These are phyloP conservation scores for Rhipidocladum racemiflorum DNA, from an alignment of 176 grass and related monocot species.

Conservation along the genomic window DNA sequence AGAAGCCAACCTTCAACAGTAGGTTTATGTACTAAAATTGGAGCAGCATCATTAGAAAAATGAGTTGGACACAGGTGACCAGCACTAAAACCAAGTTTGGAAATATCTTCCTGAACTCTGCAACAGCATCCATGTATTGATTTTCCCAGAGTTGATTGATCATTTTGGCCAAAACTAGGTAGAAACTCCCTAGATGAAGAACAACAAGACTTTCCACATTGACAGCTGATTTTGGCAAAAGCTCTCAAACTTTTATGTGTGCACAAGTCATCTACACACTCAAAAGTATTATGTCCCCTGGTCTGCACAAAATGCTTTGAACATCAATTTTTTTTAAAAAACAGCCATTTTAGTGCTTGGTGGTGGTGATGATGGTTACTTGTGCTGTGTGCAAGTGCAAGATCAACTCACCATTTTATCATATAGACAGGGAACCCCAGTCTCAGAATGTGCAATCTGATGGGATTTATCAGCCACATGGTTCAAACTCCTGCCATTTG, in stretches of 20 bases:
- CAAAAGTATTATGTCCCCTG: constrained; percentile 40
- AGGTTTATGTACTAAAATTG: constrained; percentile 30
- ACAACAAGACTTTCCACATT: constrained; percentile 62
- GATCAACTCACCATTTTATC: constrained; percentile 39
- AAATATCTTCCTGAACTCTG: constrained; percentile 46
- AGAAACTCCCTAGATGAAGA: constrained; percentile 45
- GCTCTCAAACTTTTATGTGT: constrained; percentile 45
- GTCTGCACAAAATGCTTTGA: constrained; percentile 52
- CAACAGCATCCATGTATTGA: constrained; percentile 49
- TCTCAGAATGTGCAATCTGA: constrained; percentile 32
- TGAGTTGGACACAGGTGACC: constrained; percentile 43
- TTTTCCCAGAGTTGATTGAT: constrained; percentile 42
- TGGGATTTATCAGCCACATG: constrained; percentile 23
- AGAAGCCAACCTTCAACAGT: constrained; percentile 48
- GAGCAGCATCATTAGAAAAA: constrained; percentile 36
- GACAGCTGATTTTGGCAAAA: constrained; percentile 39
- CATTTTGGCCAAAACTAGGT: constrained; percentile 46
- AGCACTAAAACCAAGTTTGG: constrained; percentile 52
- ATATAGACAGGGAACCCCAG: constrained; percentile 25
- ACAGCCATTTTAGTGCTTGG: not conserved
- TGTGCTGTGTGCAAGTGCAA: not conserved
- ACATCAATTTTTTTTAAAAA: constrained; percentile 15
- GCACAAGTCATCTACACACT: constrained; percentile 43
- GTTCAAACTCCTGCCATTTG: constrained; percentile 40
- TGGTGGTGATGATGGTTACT: not conserved